Evolutionary conservation across 139 green algal genomes (phyloP).

Genomic region (Chlorokybus atmophyticus): DNA sequence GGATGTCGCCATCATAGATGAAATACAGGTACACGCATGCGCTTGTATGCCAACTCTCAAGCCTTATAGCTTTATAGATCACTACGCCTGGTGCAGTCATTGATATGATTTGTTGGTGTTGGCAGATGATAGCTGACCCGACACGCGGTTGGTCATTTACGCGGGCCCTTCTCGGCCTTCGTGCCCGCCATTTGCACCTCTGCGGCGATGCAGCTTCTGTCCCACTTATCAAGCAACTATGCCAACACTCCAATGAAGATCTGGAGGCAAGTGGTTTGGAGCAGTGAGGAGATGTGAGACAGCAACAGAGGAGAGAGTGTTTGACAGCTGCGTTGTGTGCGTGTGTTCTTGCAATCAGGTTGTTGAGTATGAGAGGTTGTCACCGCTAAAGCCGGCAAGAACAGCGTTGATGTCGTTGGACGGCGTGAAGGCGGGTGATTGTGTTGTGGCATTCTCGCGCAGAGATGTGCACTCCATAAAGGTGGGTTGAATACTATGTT

Average conservation of each 20-base stretch:
- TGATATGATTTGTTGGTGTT: background rate
- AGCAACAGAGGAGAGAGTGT: background rate
- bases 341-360: conserved; percentile 3
- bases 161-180: conserved; percentile 42
- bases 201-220: conserved; percentile 69
- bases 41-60: background rate
- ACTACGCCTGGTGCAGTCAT: background rate
- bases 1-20: conserved; percentile 82
- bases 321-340: background rate
- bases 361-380: conserved; percentile 48
- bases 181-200: conserved; percentile 65
- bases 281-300: background rate
- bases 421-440: conserved; percentile 62
- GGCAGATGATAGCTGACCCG: conserved; percentile 57
- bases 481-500: background rate
- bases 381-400: conserved; percentile 36
- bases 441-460: conserved; percentile 73
- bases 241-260: conserved; percentile 8
- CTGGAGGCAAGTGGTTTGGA: conserved; percentile 2
- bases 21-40: conserved; percentile 70
- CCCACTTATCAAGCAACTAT: conserved; percentile 45
- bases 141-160: conserved; percentile 77
- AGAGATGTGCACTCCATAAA: conserved; percentile 52
- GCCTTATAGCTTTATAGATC: background rate
- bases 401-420: background rate